Base-by-base conservation (phyloP, 371 early-diverging fungal species). In the Apophysomyces elegans region DNA sequence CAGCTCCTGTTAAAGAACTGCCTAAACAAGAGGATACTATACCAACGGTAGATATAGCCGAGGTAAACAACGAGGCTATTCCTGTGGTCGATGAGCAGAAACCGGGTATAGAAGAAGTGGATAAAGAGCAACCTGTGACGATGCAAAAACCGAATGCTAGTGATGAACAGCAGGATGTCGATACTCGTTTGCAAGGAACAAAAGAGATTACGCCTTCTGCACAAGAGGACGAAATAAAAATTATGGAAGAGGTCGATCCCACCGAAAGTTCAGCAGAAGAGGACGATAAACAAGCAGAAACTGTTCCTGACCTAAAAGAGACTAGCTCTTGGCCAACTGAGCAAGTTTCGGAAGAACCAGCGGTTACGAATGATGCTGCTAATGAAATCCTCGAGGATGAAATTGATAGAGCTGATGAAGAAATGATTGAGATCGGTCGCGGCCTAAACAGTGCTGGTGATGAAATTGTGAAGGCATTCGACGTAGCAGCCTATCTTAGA, bases 381-480 rank as follows among this genome's bases (percentile, higher is more conserved):
- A 65, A 65, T 8, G 39, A 65, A 43, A 18, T 65, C 16, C 35
- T 62, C 12, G 46, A 62, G 32, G 66, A 70, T 59, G 60, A 58
- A 21, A 54, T 43, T 16, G 50, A 62, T 37, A 54, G 57, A 16
- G 59, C 38, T 47, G 47, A 46, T 37, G 61, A 47, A 35, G 62
- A 58, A 18, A 36, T 56, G 45, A 21, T 37, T 43, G 71, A 71
- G 12, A 67, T 37, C 18, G 61, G 59, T 14, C 61, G 68, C 16
- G 63, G 63, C 3, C 35, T 68, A 12, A 59, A 66, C 12, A 69
- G 59, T 37, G 32, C 76, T 21, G 76, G 78, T 38, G 70, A 71
- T 41, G 66, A 69, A 38, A 62, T 76, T 8, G 67, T 69, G 21
- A 72, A 71, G 7, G 76, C 70, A 39, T 72, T 73, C 58, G 74